These are phyloP conservation scores for Cladosporium oxysporum DNA, from an alignment of 2,329 filamentous ascomycete genomes.

Conservation along the genomic window DNA sequence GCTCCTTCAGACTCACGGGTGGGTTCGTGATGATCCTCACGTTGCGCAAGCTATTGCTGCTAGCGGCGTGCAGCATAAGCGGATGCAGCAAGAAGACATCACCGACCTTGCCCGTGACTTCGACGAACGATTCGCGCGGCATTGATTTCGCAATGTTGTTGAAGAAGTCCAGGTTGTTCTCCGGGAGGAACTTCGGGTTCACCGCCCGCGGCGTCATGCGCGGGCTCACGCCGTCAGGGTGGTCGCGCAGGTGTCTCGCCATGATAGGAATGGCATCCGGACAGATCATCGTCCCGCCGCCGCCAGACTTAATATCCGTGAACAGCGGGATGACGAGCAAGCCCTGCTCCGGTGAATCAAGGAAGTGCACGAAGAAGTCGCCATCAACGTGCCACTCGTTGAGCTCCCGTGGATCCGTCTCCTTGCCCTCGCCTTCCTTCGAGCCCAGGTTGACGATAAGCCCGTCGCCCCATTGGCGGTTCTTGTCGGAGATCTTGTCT, in stretches of 20 bases:
- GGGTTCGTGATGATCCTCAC: constrained; percentile 59
- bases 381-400: constrained; percentile 69
- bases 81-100: constrained; percentile 63
- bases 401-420: constrained; percentile 55
- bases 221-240: constrained; percentile 67
- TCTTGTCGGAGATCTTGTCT: constrained; percentile 51
- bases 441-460: constrained; percentile 71
- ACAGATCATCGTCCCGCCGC: constrained; percentile 67
- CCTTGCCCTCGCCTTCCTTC: constrained; percentile 50
- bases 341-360: constrained; percentile 70
- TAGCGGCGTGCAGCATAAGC: constrained; percentile 60
- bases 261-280: constrained; percentile 59
- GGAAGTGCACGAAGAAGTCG: constrained; percentile 72
- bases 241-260: constrained; percentile 58
- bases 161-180: constrained; percentile 50
- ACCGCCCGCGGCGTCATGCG: constrained; percentile 59
- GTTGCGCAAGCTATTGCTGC: constrained; percentile 50
- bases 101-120: constrained; percentile 56
- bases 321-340: constrained; percentile 69
- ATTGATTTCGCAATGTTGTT: constrained; percentile 40
- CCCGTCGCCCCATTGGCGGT: constrained; percentile 64
- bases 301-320: constrained; percentile 60
- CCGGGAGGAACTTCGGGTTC: constrained; percentile 49
- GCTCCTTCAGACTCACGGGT: constrained; percentile 53
- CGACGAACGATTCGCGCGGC: constrained; percentile 50